Evolutionary conservation across 768 basidiomycete genomes (phyloP), one percentile per base, ranked within the genome.

Genomic region (Leccinum boreale): DNA sequence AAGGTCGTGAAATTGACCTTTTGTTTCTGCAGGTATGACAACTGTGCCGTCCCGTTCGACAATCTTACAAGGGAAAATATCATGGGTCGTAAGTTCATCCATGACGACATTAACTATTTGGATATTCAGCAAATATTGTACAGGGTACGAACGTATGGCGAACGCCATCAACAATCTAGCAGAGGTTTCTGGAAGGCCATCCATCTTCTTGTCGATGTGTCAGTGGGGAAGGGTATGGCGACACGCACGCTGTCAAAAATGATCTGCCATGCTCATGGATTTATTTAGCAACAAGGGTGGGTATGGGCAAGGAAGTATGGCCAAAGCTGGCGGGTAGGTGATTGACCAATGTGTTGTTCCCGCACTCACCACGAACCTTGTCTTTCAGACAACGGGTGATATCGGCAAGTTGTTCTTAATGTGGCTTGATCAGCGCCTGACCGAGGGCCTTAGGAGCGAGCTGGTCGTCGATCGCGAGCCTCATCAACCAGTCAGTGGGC

Each of bases 321-420:
- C 0, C 85, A 87, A 62, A 84, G 81, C 64, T 87, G 86, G 86
- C 75, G 86, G 71, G 85, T 85, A 61, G 52, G 79, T 66, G 45
- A 23, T 59, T 36, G 24, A 17, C 50, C 5, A 10, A n/a, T 23
- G 2, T 29, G 12, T 23, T n/a, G 3, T 50, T 11, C 45, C 19
- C 14, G 8, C 42, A 11, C 63, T 59, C 21, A 48, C 48, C n/a
- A 61, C 19, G 31, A 50, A 50, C 11, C 8, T 55, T 52, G n/a
- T 26, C 24, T 53, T 31, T 52, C 24, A 83, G 82, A 81, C 81
- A 1, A 83, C 81, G 2, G 70, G 69, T 24, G 83, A 84, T 59
- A 83, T 82, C 53, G 71, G 79, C 77, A 57, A 42, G 60, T 17
- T 39, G 9, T 49, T 53, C 21, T 21, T n/a, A 4, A 12, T 29